Evolutionary conservation across 2,329 filamentous ascomycete species (phyloP).

Genomic region (Phyllosticta capitalensis): DNA sequence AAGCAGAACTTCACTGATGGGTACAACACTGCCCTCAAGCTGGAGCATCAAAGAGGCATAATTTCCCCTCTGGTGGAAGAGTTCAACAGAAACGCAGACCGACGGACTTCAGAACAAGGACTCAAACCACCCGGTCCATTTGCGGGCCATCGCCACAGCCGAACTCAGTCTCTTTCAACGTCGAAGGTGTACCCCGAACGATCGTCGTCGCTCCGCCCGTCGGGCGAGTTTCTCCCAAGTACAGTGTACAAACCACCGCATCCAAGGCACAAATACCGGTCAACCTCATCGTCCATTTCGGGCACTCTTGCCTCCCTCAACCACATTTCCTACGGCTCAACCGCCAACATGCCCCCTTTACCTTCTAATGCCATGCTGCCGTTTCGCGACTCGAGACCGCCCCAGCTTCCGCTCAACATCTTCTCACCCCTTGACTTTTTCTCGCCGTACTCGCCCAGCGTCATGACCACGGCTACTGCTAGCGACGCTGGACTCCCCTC

Average conservation of each 20-base stretch:
- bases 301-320: constrained; percentile 22
- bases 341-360: not conserved
- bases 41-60: constrained; percentile 19
- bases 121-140: not conserved
- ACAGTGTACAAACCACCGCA: constrained; percentile 14
- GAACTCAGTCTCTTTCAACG: not conserved
- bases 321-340: constrained; percentile 9
- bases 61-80: not conserved
- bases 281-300: constrained; percentile 16
- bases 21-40: constrained; percentile 24
- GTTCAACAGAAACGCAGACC: not conserved
- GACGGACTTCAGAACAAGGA: not conserved
- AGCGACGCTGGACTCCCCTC: constrained; percentile 21
- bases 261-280: constrained; percentile 12
- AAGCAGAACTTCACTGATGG: constrained; percentile 31
- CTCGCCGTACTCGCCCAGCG: constrained; percentile 16
- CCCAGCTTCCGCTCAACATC: constrained; percentile 12
- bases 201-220: not conserved
- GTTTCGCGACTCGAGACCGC: not conserved
- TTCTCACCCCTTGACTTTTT: constrained; percentile 25
- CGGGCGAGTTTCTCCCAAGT: constrained; percentile 4
- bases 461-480: constrained; percentile 2
- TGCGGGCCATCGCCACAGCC: not conserved
- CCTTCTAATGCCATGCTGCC: not conserved
- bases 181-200: not conserved